Evolutionary conservation across 306 rosid genomes (phyloP).

Genomic region (Rosa lucieae): DNA sequence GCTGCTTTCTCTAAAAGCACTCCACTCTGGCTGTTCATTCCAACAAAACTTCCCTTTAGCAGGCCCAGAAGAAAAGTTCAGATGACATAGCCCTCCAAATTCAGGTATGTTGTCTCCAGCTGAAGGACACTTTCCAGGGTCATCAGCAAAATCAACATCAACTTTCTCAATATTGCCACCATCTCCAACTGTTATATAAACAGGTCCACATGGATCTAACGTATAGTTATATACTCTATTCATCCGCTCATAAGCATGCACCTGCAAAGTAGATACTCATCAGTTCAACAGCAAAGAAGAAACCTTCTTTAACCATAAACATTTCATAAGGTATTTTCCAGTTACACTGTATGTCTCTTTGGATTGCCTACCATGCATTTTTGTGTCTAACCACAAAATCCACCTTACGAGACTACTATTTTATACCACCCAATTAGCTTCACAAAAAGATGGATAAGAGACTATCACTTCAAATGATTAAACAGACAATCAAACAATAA

Average conservation of each 20-base stretch:
- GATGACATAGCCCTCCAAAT: slow-evolving; percentile 79
- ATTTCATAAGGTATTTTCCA: not conserved
- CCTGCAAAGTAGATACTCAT: slow-evolving; percentile 39
- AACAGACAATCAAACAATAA: not conserved
- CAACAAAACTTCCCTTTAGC: slow-evolving; percentile 89
- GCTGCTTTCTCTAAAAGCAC: slow-evolving; percentile 96
- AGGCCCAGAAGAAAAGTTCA: slow-evolving; percentile 71
- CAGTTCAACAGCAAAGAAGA: slow-evolving; percentile 17
- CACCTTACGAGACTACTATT: not conserved
- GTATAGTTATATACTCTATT: slow-evolving; percentile 81
- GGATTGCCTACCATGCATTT: not conserved
- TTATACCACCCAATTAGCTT: not conserved
- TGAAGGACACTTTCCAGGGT: slow-evolving; percentile 86
- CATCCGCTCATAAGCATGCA: slow-evolving; percentile 92
- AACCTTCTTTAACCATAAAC: not conserved
- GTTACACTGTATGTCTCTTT: not conserved
- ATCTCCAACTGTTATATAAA: slow-evolving; percentile 89
- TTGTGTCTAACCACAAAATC: not conserved
- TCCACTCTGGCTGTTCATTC: slow-evolving; percentile 85
- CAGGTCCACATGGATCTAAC: slow-evolving; percentile 78
- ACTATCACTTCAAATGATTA: not conserved
- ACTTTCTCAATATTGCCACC: slow-evolving; percentile 92
- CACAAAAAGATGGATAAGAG: not conserved
- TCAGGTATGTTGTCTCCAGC: slow-evolving; percentile 70
- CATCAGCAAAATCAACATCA: slow-evolving; percentile 87